Conservation (phyloP, 2,329 filamentous ascomycete species). For the Achaetomium macrosporum region DNA sequence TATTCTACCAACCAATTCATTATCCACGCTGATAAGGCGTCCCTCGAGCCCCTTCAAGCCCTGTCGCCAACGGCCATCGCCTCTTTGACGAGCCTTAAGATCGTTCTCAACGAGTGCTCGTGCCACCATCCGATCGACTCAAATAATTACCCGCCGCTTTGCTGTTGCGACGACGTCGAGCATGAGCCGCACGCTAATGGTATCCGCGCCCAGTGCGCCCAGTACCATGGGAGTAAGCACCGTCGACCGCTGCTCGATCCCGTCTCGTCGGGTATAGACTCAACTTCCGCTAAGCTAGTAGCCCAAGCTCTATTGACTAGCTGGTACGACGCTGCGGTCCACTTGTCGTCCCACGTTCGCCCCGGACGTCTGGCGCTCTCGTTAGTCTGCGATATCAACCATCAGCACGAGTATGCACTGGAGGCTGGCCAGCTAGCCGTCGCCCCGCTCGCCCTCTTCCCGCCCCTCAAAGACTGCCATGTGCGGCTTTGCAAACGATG, state of each 20-base stretch:
- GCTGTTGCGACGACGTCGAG: neutral
- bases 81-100: neutral
- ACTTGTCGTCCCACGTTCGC: neutral
- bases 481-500: neutral
- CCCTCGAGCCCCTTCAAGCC: neutral
- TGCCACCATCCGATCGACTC: neutral
- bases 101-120: neutral
- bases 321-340: neutral
- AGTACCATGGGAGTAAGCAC: neutral
- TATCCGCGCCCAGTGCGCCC: neutral
- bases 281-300: neutral
- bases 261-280: too few relatives aligned
- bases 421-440: neutral
- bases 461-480: neutral
- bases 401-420: too few relatives aligned
- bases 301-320: neutral
- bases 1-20: neutral
- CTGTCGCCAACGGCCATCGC: neutral
- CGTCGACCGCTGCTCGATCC: neutral
- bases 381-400: slow-evolving; percentile 3
- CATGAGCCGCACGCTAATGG: too few relatives aligned
- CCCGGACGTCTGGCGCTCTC: neutral
- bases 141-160: neutral
- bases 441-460: neutral
- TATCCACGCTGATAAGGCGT: too few relatives aligned